A percentile compares a stretch with the other conserved stretches of the same genome.
These are phyloP conservation scores for Sanghuangporus sanghuang DNA, from an alignment of 1,284 basidiomycete genomes.

Conservation along the genomic window DNA sequence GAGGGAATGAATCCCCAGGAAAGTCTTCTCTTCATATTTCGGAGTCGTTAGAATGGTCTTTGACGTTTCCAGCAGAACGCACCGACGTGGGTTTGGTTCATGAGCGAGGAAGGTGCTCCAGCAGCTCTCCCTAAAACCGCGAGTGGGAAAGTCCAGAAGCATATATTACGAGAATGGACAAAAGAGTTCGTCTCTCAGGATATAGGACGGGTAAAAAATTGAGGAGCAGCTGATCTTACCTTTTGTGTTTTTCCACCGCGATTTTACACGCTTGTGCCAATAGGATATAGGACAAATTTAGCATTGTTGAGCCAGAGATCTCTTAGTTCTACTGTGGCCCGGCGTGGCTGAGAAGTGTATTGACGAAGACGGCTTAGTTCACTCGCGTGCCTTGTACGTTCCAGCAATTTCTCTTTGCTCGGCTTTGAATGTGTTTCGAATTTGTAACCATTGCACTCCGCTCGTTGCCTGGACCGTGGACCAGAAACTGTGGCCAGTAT, in stretches of 20 bases:
- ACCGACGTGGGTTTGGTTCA: slow-evolving; percentile 80
- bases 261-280: background rate
- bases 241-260: background rate
- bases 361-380: too few relatives aligned
- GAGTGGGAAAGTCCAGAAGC: slow-evolving; percentile 86
- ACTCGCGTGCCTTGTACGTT: too few relatives aligned
- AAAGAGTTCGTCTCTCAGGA: slow-evolving; percentile 15
- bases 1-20: slow-evolving; percentile 74
- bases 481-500: too few relatives aligned
- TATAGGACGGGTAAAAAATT: background rate
- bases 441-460: too few relatives aligned
- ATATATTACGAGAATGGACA: slow-evolving; percentile 46
- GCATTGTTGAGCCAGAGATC: too few relatives aligned
- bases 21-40: slow-evolving; percentile 18
- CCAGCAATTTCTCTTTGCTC: too few relatives aligned
- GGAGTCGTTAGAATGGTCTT: background rate
- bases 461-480: too few relatives aligned
- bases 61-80: slow-evolving; percentile 42
- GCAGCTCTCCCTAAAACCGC: slow-evolving; percentile 78
- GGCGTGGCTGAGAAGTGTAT: too few relatives aligned
- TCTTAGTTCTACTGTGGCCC: too few relatives aligned
- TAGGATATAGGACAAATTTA: too few relatives aligned
- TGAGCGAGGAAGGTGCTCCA: slow-evolving; percentile 56
- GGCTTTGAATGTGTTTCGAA: too few relatives aligned
- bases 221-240: background rate